Evolutionary conservation across 129 eudicot genomes (phyloP), one percentile per base, ranked within the genome.

Genomic region (Lactuca sativa): DNA sequence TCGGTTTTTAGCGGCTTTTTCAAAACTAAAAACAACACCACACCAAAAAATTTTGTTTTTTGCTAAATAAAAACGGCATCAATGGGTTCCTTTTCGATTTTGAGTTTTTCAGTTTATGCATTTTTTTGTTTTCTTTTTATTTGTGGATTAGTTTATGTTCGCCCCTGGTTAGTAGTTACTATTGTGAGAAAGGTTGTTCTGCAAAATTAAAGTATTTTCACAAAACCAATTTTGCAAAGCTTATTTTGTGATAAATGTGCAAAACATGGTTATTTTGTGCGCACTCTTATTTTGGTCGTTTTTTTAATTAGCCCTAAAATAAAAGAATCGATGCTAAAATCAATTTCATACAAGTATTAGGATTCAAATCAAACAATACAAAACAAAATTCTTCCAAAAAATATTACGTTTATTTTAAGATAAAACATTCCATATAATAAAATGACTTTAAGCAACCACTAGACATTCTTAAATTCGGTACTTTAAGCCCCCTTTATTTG

Each of bases 401-500:
- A 43, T 47, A 47, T 4, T 4, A 47, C 15, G 15, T 47, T 9
- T 47, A 47, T 47, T 47, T 47, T 9, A 47, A 47, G 52, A 47
- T 4, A 47, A 47, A 47, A 47, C 52, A 47, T 47, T 9, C 16
- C 47, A 30, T 41, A 56, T 57, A 58, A 57, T 14, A 41, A 57
- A 41, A 43, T 70, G 52, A 17, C 66, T 70, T 70, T 30, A 58
- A 58, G 57, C 59, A 70, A 58, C 34, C 53, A 7, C 31, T 21
- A 30, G 59, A 58, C 8, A 48, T 31, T 30, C 5, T 48, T 7
- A n/a, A 32, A 68, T 5, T 36, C 62, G 52, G 62, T 53, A 54
- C 62, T 53, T 36, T 67, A 15, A 56, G 18, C 72, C 66, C 37
- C 10, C 56, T 70, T 21, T 41, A n/a, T 40, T 70, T 70, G 74